These are phyloP conservation scores for Phytophthora constricta DNA, from an alignment of 352 stramenopile genomes.

Conservation along the genomic window DNA sequence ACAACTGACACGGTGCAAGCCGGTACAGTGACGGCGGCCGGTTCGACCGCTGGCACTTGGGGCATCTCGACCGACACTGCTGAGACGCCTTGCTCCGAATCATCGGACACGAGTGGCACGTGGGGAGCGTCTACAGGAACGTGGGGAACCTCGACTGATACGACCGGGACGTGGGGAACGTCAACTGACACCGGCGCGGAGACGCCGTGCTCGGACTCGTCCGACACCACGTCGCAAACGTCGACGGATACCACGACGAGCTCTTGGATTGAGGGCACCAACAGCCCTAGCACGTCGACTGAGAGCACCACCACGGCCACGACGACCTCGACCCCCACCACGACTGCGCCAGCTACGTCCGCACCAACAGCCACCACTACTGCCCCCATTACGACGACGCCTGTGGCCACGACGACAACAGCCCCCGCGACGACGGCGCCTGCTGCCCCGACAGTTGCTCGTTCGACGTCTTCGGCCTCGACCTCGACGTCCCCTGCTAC, in stretches of 20 bases:
- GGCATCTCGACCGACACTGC: not conserved
- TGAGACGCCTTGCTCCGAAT: too few species aligned
- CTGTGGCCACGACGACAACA: constrained; percentile 3
- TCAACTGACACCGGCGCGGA: too few species aligned
- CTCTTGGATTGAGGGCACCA: constrained; percentile 32
- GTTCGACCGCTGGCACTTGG: not conserved
- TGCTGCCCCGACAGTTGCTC: not conserved
- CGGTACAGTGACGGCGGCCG: constrained; percentile 3
- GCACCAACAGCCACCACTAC: not conserved
- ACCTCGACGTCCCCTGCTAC: not conserved
- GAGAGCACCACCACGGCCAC: constrained; percentile 7
- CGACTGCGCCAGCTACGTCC: constrained; percentile 5
- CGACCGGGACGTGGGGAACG: not conserved
- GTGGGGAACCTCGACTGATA: not conserved
- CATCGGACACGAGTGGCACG: too few species aligned
- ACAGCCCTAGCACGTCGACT: constrained; percentile 23
- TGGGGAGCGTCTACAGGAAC: too few species aligned
- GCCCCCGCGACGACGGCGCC: not conserved
- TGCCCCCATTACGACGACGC: not conserved
- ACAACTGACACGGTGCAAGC: constrained; percentile 3
- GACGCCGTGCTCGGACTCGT: not conserved
- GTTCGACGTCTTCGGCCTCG: not conserved
- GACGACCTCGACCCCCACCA: not conserved
- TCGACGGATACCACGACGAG: constrained; percentile 1
- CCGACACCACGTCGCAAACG: not conserved